These are phyloP conservation scores for Annulohypoxylon moriforme DNA, from an alignment of 495 filamentous ascomycete genomes.

Conservation along the genomic window DNA sequence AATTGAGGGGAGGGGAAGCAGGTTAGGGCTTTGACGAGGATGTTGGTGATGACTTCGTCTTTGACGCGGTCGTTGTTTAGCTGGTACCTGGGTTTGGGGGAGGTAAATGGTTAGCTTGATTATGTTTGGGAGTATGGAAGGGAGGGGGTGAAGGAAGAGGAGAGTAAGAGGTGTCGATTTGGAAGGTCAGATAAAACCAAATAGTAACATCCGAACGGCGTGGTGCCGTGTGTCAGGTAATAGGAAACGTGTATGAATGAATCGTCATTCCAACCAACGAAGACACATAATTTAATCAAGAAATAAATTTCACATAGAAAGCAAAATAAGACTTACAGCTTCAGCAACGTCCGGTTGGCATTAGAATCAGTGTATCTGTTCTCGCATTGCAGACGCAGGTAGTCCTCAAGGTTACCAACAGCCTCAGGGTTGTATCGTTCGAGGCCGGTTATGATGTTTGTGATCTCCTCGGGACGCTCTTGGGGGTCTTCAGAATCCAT, in stretches of 20 bases:
- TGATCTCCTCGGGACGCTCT: conserved; percentile 88
- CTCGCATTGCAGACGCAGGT: conserved; percentile 95
- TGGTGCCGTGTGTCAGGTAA: conserved; percentile 78
- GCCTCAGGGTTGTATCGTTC: conserved; percentile 99
- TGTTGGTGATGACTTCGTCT: conserved; percentile 96
- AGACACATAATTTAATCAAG: not conserved
- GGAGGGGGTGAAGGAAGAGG: not conserved
- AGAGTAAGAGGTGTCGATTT: conserved; percentile 18
- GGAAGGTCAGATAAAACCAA: conserved; percentile 74
- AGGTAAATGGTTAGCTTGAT: conserved; percentile 24
- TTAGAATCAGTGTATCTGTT: conserved; percentile 93
- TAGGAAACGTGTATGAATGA: conserved; percentile 92
- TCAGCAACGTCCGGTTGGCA: conserved; percentile 93
- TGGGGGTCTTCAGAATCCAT: conserved; percentile 67
- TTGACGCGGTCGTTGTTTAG: conserved; percentile 99
- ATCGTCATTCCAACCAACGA: conserved; percentile 70
- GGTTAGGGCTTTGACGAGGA: conserved; percentile 97
- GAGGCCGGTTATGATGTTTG: conserved; percentile 90
- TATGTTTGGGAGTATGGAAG: not conserved
- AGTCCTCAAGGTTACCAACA: conserved; percentile 91
- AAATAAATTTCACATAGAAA: not conserved
- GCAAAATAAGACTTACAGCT: conserved; percentile 80
- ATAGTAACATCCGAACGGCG: conserved; percentile 62
- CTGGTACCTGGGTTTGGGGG: conserved; percentile 78
- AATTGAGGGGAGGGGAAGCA: conserved; percentile 98